Conservation (phyloP, 192 early-diverging fungal genomes). For the Lunasporangiospora selenospora region DNA sequence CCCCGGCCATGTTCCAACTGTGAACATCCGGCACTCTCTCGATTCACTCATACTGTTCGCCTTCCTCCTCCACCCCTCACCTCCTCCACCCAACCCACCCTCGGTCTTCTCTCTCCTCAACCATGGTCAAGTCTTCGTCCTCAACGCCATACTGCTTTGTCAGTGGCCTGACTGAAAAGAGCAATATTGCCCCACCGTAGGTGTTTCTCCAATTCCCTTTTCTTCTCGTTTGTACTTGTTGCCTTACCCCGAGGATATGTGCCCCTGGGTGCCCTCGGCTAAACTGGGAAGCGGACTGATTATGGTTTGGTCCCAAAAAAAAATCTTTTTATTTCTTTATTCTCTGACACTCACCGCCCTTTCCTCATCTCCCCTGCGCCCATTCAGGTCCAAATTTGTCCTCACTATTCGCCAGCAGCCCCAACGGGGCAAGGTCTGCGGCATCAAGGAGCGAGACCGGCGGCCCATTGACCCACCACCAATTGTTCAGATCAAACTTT, state of each 20-base stretch:
- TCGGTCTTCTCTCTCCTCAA: background rate
- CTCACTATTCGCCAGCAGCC: constrained; percentile 87
- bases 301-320: background rate
- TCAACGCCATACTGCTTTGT: constrained; percentile 45
- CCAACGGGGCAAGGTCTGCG: constrained; percentile 87
- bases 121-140: constrained; percentile 41
- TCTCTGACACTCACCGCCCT: background rate
- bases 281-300: too few relatives aligned
- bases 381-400: constrained; percentile 50
- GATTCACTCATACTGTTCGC: background rate
- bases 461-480: constrained; percentile 82
- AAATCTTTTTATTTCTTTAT: constrained; percentile 1
- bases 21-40: too few relatives aligned
- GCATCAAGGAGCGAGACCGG: constrained; percentile 88
- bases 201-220: background rate
- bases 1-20: background rate
- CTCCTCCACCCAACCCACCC: background rate
- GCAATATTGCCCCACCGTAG: constrained; percentile 24
- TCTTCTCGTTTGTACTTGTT: background rate
- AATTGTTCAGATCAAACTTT: constrained; percentile 65
- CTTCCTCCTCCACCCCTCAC: background rate
- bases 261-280: too few relatives aligned
- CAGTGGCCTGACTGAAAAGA: constrained; percentile 30
- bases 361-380: background rate
- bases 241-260: constrained; percentile 1